Evolutionary conservation across 2,329 filamentous ascomycete species (phyloP).

Genomic region (Chaetothyriales sp.): DNA sequence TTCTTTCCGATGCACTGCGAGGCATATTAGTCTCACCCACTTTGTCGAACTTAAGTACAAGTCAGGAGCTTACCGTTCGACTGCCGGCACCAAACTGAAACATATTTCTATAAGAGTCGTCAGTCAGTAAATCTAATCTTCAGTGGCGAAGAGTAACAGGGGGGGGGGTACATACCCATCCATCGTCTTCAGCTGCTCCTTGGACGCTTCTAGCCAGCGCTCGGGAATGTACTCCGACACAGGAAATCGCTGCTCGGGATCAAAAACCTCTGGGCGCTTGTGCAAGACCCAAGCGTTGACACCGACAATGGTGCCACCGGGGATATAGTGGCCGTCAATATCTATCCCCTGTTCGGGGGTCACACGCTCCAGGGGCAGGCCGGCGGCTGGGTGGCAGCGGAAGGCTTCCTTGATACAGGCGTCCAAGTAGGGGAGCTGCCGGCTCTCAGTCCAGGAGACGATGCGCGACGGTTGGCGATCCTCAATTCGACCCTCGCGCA

Average conservation of each 20-base stretch:
- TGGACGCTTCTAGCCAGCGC: slow-evolving; percentile 46
- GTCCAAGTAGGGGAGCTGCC: slow-evolving; percentile 57
- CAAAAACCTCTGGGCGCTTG: slow-evolving; percentile 51
- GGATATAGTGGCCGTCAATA: slow-evolving; percentile 51
- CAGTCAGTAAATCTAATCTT: not conserved
- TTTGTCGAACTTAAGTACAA: not conserved
- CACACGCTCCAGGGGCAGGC: slow-evolving; percentile 57
- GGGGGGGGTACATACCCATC: slow-evolving; percentile 21
- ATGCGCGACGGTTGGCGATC: slow-evolving; percentile 4
- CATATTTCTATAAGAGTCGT: slow-evolving; percentile 4
- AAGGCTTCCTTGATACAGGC: slow-evolving; percentile 67
- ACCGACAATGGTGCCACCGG: slow-evolving; percentile 58
- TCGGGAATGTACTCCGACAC: slow-evolving; percentile 53
- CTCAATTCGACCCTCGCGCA: slow-evolving; percentile 10
- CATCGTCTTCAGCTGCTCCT: slow-evolving; percentile 34
- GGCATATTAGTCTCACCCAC: too few species aligned
- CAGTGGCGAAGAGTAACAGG: slow-evolving; percentile 15
- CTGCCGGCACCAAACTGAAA: slow-evolving; percentile 37
- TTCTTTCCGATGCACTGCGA: slow-evolving; percentile 19
- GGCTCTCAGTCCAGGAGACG: slow-evolving; percentile 43
- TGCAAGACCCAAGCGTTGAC: slow-evolving; percentile 64
- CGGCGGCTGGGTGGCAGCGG: slow-evolving; percentile 58
- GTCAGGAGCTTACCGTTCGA: slow-evolving; percentile 22
- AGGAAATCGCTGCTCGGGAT: slow-evolving; percentile 31
- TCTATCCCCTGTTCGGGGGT: slow-evolving; percentile 49